Evolutionary conservation across 306 rosid species (phyloP), one percentile per base, ranked within the genome.

Genomic region (Cicer arietinum): DNA sequence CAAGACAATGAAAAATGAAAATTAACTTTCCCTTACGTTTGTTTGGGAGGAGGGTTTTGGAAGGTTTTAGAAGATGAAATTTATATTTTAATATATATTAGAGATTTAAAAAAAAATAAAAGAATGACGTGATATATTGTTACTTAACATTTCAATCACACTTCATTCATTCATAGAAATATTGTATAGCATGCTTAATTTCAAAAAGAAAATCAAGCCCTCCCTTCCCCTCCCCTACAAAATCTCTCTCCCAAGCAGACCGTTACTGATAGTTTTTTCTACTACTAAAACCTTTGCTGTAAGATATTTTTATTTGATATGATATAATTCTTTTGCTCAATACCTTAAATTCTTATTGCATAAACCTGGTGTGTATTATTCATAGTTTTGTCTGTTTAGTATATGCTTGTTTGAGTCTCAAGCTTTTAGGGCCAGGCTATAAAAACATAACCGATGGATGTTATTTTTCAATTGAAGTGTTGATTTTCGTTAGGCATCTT

Each of bases 351-450:
- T 62, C 67, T 71, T 52, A 16, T 72, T 44, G 7, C 39, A 17
- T 42, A 54, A 41, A 8, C 14, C 9, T 43, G 14, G 39, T 46
- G 25, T n/a, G 8, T 68, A 43, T 61, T 51, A 3, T 69, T 73
- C 48, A 20, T 45, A 7, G 25, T 69, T 12, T 45, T 75, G 59
- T 68, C 30, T 57, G 42, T 14, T 68, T 30, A 40, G 11, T 48
- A 57, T 65, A 42, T 17, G 53, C 40, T 65, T 37, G 77, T 43
- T 52, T 65, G 70, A 62, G 42, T 57, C 42, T 70, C 30, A 44
- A 37, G 65, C 69, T 22, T 45, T 67, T 48, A 40, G 8, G 59
- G 58, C 40, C 17, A 22, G 9, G 52, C 14, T 79, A 16, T 22
- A 11, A 35, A 53, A 64, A 53, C 41, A 35, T 10, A 68, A 77